Evolutionary conservation across 352 stramenopile species (phyloP), one percentile per base, ranked within the genome.

Genomic region (Phytophthora vignae): DNA sequence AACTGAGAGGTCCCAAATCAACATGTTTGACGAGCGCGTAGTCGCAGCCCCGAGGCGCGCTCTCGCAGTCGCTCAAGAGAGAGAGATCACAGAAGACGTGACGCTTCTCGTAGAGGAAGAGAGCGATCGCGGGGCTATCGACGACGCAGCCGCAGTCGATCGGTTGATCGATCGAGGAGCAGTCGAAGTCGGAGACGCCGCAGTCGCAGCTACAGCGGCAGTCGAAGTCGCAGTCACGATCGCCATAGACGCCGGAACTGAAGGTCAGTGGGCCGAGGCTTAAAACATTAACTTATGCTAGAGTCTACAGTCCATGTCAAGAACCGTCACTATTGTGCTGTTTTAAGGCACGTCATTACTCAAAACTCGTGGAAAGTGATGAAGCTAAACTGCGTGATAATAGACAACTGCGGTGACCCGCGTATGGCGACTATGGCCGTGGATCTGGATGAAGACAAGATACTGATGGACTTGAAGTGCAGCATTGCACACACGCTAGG

Each of bases 141-240:
- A 62, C 67, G 59, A 57, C 74, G 54, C 46, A 74, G 61, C 53
- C 69, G 56, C n/a, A 77, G 74, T 33, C 55, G 77, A 57, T 83
- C 67, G 29, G 11, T 1, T 2, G 59, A 67, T 10, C 59, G 67
- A 46, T 67, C 73, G 8, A 53, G 69, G 25, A 71, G 55, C n/a
- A 76, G 62, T 59, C 56, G 62, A 49, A 73, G 44, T 15, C 64
- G 60, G 58, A 77, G 67, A 58, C 60, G 54, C 11, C 59, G 64
- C 29, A 73, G 63, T 63, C 52, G 53, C 21, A 74, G 56, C 46
- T 48, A 68, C n/a, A n/a, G n/a, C n/a, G n/a, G n/a, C 15, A 82
- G 70, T 67, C 60, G 64, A n/a, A 77, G 72, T 69, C 63, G 42
- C 65, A 75, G 60, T 27, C 60, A 53, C 19, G 68, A 73, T 42